Evolutionary conservation across 257 asterid species (phyloP), one percentile per base, ranked within the genome.

Genomic region (Scutellaria galericulata): DNA sequence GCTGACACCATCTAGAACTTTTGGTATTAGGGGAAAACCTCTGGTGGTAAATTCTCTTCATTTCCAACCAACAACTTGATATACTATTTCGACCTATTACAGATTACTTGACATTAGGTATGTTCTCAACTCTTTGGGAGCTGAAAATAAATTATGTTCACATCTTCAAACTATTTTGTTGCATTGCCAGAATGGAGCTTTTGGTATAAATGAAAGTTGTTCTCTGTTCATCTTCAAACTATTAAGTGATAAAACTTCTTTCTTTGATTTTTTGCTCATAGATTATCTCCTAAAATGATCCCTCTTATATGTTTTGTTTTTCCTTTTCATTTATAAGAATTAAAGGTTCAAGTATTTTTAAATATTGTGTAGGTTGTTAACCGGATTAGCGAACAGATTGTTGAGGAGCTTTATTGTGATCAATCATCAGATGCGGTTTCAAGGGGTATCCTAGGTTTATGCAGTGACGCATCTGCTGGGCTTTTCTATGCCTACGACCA

Each of bases 391-490:
- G 90, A 91, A 83, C 98, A 88, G 84, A 84, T 92, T 64, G 95
- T 95, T 45, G 98, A 92, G 86, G 99, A 95, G 83, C 91, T 95
- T 79, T 68, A 77, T 81, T 85, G 92, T 79, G 96, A 90, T 81
- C 96, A 91, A 90, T 77, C 91, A 70, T 70, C 90, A 69, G 98
- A 94, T 81, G 83, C 96, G 61, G 89, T 71, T 84, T 82, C 97
- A 72, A 88, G 71, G 75, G 96, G 98, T 60, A 80, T 94, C 76
- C 83, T 88, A 74, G 98, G 97, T 68, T 86, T 94, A 84, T 94
- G 99, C 84, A 91, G 97, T 74, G 99, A 94, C 64, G 97, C 99
- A 52, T 87, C 99, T 78, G 98, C 99, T 67, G 99, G 99, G 77
- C 86, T 94, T 77, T 94, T 94, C 81, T 94, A 94, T 77, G 99